Evolutionary conservation across 2,329 filamentous ascomycete species (phyloP), one percentile per base, ranked within the genome.

Genomic region (Annulohypoxylon truncatum): DNA sequence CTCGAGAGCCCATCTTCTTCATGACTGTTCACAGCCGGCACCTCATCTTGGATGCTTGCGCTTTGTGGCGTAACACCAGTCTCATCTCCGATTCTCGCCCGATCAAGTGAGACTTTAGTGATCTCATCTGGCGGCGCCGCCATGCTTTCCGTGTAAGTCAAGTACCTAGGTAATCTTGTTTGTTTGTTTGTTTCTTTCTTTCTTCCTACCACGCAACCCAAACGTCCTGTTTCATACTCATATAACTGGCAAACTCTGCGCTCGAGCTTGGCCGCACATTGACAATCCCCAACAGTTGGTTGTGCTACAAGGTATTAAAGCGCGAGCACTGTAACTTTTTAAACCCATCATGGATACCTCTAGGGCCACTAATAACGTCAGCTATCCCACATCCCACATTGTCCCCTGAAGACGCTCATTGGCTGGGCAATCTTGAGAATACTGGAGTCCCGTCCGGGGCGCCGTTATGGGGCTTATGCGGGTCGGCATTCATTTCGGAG

Each of bases 1-100:
- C 10, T 47, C 46, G 72, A 72, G 59, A 68, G 40, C 3, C 46
- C 61, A 9, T 54, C 42, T 57, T 73, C 72, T n/a, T 55, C 47
- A 22, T 71, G 65, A 18, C 54, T 58, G n/a, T 40, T 38, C 4
- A 50, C 51, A 1, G 24, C 54, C 9, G 46, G 38, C 3, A 22
- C 44, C 22, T 22, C 63, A 12, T 29, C 51, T 50, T 54, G 35
- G 5, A 48, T n/a, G 10, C 26, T 64, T 20, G 68, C 68, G 15
- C 50, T 26, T 44, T 61, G 58, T 20, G 68, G 55, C n/a, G 54
- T 58, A 13, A 28, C 22, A 22, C 48, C 24, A 26, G 40, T 47
- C 28, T 46, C 53, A 28, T 64, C 56, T 22, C 6, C 42, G 15
- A 44, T 50, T 26, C 40, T 40, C 6, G 47, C 46, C 42, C 60